Percentiles rank a stretch among this genome's conserved stretches.
Conservation (phyloP, 306 rosid species). For the Vigna reflexopilosa region DNA sequence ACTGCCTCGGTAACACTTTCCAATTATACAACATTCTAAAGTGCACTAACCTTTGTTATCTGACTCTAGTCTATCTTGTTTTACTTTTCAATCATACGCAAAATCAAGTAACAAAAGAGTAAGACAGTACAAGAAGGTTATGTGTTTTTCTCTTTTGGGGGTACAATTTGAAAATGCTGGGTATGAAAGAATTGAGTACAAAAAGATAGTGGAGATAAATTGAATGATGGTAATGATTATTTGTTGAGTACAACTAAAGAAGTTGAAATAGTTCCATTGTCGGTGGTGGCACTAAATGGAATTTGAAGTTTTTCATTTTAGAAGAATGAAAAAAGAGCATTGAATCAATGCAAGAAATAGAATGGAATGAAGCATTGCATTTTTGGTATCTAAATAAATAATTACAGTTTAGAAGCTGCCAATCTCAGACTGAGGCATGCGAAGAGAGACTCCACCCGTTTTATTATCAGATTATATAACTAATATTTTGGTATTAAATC, state of each 20-base stretch:
- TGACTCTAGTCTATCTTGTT: constrained; percentile 7
- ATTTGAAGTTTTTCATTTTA: neutral
- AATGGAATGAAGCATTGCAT: neutral
- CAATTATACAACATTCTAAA: neutral
- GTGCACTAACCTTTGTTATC: neutral
- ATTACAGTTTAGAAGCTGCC: too few relatives aligned
- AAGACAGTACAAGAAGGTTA: neutral
- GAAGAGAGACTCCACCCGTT: too few relatives aligned
- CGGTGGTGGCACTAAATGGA: neutral
- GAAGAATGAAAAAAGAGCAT: too few relatives aligned
- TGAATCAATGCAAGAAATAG: neutral
- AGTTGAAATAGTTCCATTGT: neutral
- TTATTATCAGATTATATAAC: too few relatives aligned
- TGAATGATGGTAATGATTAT: constrained; percentile 33
- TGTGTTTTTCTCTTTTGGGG: neutral
- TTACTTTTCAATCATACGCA: neutral
- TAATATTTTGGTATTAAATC: too few relatives aligned
- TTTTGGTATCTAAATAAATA: too few relatives aligned
- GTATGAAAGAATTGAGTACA: neutral
- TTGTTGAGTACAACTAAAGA: constrained; percentile 2
- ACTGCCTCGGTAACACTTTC: constrained; percentile 4
- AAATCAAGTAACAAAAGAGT: neutral
- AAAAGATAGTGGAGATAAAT: constrained; percentile 9
- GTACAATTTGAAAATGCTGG: neutral
- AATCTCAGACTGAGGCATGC: too few relatives aligned